Base-by-base conservation (phyloP, 139 green algal genomes). In the Klebsormidium nitens region DNA sequence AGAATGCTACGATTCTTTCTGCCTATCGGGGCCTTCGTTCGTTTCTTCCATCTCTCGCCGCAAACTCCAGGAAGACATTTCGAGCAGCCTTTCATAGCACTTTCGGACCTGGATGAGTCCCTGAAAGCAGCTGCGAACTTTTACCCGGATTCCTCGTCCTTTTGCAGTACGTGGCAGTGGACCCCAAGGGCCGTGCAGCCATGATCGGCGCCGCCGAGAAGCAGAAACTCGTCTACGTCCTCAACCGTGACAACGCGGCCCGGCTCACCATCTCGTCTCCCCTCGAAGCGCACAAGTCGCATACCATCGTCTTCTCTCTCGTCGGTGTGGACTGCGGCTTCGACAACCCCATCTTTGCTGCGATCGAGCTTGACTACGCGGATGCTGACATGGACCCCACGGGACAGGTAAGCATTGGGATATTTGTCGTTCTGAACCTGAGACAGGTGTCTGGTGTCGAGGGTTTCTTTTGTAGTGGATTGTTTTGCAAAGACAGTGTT, bases 211-310 rank as follows among this genome's bases (percentile, higher is more conserved):
- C 91, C 0, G 52, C 92, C 5, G 95, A 99, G 78, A 97, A 97
- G 87, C 86, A 96, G 81, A 98, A 98, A 83, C 87, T 98, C 40
- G 94, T 98, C 46, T 99, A 99, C 76, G 90, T 98, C 26, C 81
- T 99, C 8, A 98, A 98, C 81, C 71, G 95, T 2, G 95, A 99
- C 83, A 85, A 74, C 17, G 84, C 87, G 19, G 91, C 91, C 29
- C 93, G 93, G 56, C 83, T 99, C 36, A 99, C 95, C 31, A 98
- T 98, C 74, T 96, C 87, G 2, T 95, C 86, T 0, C 94, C 95
- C 0, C 86, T 99, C 29, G 94, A 98, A 35, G 94, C 94, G 0
- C 93, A 98, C 86, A 97, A 97, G 73, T 88, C 79, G 26, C 81
- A 91, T 68, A 87, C 88, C 82, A 82, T 99, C 31, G 76, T 84